phyloP scores from a whole-genome alignment of 352 stramenopile species.

The Pythium oligandrum region DNA sequence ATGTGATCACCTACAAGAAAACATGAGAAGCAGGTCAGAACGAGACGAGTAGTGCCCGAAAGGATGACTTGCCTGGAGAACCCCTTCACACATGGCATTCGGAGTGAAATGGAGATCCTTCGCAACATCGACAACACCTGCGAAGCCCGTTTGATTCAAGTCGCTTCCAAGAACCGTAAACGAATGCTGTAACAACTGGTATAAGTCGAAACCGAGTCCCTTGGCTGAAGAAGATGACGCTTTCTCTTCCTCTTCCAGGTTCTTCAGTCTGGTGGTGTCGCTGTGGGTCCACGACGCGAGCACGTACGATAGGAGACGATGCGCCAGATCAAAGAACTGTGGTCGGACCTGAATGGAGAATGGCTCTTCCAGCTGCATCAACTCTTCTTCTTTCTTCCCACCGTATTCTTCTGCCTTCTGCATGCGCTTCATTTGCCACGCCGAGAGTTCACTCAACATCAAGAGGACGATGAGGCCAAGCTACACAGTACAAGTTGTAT shows the following conservation, averaged over 20 bases:
- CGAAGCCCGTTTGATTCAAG: not conserved
- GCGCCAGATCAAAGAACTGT: constrained; percentile 69
- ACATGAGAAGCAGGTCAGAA: too few relatives aligned
- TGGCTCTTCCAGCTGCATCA: constrained; percentile 74
- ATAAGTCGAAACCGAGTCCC: not conserved
- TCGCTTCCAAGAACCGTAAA: not conserved
- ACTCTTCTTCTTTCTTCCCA: constrained; percentile 59
- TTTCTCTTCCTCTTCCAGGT: too few relatives aligned
- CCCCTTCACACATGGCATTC: not conserved
- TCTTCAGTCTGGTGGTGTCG: too few relatives aligned
- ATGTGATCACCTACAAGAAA: constrained; percentile 52
- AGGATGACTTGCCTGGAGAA: not conserved
- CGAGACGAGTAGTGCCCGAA: too few relatives aligned
- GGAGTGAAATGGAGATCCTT: not conserved
- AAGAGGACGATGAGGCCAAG: constrained; percentile 66
- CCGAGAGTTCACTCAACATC: constrained; percentile 72
- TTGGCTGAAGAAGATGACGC: too few relatives aligned
- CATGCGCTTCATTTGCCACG: constrained; percentile 89
- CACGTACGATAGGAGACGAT: constrained; percentile 52
- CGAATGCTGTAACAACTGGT: not conserved
- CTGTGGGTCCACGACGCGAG: constrained; percentile 48
- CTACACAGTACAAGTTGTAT: constrained; percentile 20
- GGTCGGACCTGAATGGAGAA: constrained; percentile 80
- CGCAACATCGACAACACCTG: not conserved
- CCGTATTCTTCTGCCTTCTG: constrained; percentile 73